Evolutionary conservation across 1,284 basidiomycete species (phyloP).

Genomic region (Polyporus tsugae): DNA sequence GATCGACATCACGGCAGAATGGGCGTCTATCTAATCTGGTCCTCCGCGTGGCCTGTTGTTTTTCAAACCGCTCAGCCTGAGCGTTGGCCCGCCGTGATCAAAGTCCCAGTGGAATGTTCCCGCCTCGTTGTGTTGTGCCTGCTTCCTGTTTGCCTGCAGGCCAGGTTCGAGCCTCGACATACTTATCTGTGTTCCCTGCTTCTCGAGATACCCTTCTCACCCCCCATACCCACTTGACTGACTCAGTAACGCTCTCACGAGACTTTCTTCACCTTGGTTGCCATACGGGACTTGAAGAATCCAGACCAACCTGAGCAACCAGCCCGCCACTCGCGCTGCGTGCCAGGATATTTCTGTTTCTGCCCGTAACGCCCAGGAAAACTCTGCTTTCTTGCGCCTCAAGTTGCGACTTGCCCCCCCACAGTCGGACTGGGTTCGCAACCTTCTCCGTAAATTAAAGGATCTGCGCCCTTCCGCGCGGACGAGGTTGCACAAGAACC

Average conservation of each 20-base stretch:
- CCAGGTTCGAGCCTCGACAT: slow-evolving; percentile 14
- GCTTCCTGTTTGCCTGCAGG: slow-evolving; percentile 19
- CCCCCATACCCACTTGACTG: background rate
- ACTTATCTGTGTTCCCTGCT: slow-evolving; percentile 5
- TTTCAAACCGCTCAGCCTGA: slow-evolving; percentile 8
- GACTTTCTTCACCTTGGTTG: background rate
- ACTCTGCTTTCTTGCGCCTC: background rate
- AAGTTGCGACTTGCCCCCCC: background rate
- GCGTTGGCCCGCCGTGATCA: slow-evolving; percentile 5
- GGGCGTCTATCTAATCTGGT: slow-evolving; percentile 12
- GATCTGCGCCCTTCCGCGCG: background rate
- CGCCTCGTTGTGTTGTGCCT: slow-evolving; percentile 25
- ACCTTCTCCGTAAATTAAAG: slow-evolving; percentile 4
- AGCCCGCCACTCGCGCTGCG: background rate
- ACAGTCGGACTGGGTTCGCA: background rate
- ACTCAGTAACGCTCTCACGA: background rate
- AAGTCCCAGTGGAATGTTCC: slow-evolving; percentile 4
- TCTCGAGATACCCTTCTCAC: background rate
- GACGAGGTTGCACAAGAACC: background rate
- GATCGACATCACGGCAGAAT: background rate
- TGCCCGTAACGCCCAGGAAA: background rate
- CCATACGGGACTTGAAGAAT: background rate
- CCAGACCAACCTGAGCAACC: background rate
- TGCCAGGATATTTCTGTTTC: background rate
- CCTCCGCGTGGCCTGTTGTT: slow-evolving; percentile 6